These are phyloP conservation scores for Stephania japonica DNA, from an alignment of 164 flowering plant genomes.

Conservation along the genomic window DNA sequence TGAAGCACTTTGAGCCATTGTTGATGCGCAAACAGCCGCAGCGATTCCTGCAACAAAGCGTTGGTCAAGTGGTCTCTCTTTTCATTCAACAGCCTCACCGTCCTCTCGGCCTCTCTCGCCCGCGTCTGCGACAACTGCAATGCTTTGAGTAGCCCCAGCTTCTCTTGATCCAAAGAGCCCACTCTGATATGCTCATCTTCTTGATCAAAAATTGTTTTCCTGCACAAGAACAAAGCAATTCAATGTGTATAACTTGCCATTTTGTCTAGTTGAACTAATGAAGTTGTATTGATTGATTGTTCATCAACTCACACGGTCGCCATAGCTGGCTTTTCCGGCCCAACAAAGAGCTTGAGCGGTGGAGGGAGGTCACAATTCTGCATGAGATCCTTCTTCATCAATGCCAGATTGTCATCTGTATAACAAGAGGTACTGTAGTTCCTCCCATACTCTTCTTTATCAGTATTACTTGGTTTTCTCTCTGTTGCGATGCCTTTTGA, in stretches of 20 bases:
- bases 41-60: slow-evolving; percentile 18
- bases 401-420: background rate
- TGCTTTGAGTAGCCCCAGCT: slow-evolving; percentile 26
- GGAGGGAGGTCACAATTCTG: slow-evolving; percentile 61
- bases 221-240: background rate
- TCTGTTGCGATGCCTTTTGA: background rate
- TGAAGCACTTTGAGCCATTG: slow-evolving; percentile 27
- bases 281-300: background rate
- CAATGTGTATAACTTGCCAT: no score
- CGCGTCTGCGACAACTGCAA: slow-evolving; percentile 26
- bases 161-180: slow-evolving; percentile 10
- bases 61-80: slow-evolving; percentile 17
- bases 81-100: slow-evolving; percentile 2
- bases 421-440: background rate
- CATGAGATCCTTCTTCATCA: slow-evolving; percentile 22
- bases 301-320: background rate
- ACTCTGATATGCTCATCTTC: background rate
- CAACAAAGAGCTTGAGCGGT: slow-evolving; percentile 36
- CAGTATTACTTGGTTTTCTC: background rate
- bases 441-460: background rate
- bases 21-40: slow-evolving; percentile 18
- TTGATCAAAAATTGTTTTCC: slow-evolving; percentile 3
- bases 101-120: slow-evolving; percentile 30
- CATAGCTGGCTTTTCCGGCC: slow-evolving; percentile 21
- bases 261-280: background rate